Conservation (phyloP, 2,329 filamentous ascomycete species). For the Colletotrichum sublineola region DNA sequence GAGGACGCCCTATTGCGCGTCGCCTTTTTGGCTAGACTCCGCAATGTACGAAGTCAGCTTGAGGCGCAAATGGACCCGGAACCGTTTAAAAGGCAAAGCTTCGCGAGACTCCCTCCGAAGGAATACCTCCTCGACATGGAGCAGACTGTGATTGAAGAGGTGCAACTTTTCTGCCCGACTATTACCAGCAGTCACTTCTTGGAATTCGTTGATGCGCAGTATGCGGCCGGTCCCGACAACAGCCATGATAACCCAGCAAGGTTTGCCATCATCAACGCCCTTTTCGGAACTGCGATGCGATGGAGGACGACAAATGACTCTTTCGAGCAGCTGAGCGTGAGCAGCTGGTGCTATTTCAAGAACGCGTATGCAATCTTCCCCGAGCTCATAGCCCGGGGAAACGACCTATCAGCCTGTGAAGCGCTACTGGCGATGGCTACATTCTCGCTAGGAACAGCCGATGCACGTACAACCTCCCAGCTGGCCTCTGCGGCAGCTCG, state of each 20-base stretch:
- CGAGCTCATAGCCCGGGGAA: constrained; percentile 16
- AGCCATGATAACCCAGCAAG: constrained; percentile 8
- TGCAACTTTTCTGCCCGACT: constrained; percentile 26
- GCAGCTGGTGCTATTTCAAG: constrained; percentile 37
- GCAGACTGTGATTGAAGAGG: constrained; percentile 17
- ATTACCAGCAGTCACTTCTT: constrained; percentile 19
- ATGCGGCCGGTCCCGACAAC: not conserved
- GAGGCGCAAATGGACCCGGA: constrained; percentile 2
- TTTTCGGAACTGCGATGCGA: constrained; percentile 22
- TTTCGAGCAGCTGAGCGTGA: constrained; percentile 4
- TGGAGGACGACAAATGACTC: constrained; percentile 34
- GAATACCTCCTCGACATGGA: constrained; percentile 24
- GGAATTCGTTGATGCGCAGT: constrained; percentile 13
- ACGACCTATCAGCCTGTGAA: constrained; percentile 17
- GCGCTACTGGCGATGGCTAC: constrained; percentile 32
- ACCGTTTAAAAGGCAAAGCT: constrained; percentile 2
- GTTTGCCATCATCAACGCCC: constrained; percentile 25
- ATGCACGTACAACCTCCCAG: constrained; percentile 13
- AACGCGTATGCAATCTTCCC: constrained; percentile 33
- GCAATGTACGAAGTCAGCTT: not conserved
- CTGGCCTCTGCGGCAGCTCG: constrained; percentile 27
- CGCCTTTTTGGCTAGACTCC: constrained; percentile 1
- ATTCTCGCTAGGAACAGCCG: constrained; percentile 30
- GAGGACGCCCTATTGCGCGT: not conserved
- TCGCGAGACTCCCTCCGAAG: constrained; percentile 12